phyloP scores from a whole-genome alignment of 2,329 filamentous ascomycete genomes.

The Stachybotrys echinatus region DNA sequence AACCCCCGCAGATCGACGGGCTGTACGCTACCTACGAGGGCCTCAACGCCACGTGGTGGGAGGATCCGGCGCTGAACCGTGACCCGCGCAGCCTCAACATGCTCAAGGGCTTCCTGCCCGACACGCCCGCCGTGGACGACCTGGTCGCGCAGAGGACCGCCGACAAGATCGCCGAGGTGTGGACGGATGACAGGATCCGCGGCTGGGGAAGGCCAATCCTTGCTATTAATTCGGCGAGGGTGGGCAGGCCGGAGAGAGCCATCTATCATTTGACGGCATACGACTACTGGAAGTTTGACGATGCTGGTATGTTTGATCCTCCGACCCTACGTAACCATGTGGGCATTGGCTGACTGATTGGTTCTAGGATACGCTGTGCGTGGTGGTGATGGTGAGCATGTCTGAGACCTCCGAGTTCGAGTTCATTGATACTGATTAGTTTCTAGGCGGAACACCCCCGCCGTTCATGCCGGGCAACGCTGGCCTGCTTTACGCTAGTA shows the following conservation, averaged over 20 bases:
- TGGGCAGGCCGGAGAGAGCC: slow-evolving; percentile 35
- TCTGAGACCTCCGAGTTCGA: background rate
- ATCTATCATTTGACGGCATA: slow-evolving; percentile 34
- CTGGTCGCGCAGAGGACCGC: slow-evolving; percentile 29
- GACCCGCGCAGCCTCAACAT: slow-evolving; percentile 41
- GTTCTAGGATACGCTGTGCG: slow-evolving; percentile 18
- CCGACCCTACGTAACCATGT: rapidly evolving
- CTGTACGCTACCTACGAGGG: slow-evolving; percentile 52
- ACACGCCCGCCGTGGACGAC: slow-evolving; percentile 29
- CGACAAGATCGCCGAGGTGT: slow-evolving; percentile 30
- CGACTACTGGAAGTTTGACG: slow-evolving; percentile 35
- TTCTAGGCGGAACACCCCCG: slow-evolving; percentile 15
- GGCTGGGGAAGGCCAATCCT: slow-evolving; percentile 43
- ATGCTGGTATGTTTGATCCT: slow-evolving; percentile 20
- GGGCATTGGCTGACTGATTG: slow-evolving; percentile 1
- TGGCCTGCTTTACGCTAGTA: slow-evolving; percentile 25
- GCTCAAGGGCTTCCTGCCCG: slow-evolving; percentile 37
- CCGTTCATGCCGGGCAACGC: slow-evolving; percentile 32
- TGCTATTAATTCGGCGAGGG: slow-evolving; percentile 37
- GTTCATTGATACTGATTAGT: background rate
- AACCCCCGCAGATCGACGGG: slow-evolving; percentile 41
- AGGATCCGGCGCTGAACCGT: slow-evolving; percentile 24
- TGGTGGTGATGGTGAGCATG: slow-evolving; percentile 14
- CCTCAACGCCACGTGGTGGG: slow-evolving; percentile 38
- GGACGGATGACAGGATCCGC: slow-evolving; percentile 34